Evolutionary conservation across 202 grass and related monocot genomes (phyloP), one percentile per base, ranked within the genome.

Genomic region (Alloteropsis angusta): DNA sequence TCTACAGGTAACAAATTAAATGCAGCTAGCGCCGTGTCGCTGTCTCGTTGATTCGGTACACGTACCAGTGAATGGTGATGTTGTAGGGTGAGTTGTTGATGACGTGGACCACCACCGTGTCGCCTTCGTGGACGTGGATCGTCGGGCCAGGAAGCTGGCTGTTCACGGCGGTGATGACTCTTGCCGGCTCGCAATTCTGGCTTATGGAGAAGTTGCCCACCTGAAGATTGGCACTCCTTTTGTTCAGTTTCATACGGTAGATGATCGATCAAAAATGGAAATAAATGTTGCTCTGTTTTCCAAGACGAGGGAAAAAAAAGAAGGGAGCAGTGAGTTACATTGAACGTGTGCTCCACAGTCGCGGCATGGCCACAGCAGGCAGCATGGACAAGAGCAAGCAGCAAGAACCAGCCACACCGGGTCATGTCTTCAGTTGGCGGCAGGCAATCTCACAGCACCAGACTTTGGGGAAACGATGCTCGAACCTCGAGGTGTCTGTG

Each of bases 11-110:
- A n/a, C n/a, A n/a, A n/a, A n/a, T n/a, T n/a, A n/a, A n/a, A n/a
- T n/a, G n/a, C n/a, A n/a, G n/a, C n/a, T n/a, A n/a, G n/a, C n/a
- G n/a, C n/a, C n/a, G n/a, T n/a, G n/a, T n/a, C n/a, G n/a, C n/a
- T n/a, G n/a, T n/a, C n/a, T n/a, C n/a, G n/a, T 39, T 39, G 38
- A n/a, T n/a, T 52, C 19, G 48, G 9, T 41, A 11, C 32, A 4
- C 4, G 53, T 73, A 82, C 91, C 91, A 90, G 68, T 91, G 88
- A 21, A 94, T 21, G 0, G 87, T 84, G 9, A 89, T 66, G 57
- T 87, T 83, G 76, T 91, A 80, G 0, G 86, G 83, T 13, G 92
- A 91, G 9, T 85, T 53, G 22, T 91, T 94, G 62, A 74, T 13
- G 56, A 88, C 77, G 44, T 91, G 72, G 7, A 94, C 62, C 0